Evolutionary conservation across 371 early-diverging fungal species (phyloP), one percentile per base, ranked within the genome.

Genomic region (Phascolomyces articulosus): DNA sequence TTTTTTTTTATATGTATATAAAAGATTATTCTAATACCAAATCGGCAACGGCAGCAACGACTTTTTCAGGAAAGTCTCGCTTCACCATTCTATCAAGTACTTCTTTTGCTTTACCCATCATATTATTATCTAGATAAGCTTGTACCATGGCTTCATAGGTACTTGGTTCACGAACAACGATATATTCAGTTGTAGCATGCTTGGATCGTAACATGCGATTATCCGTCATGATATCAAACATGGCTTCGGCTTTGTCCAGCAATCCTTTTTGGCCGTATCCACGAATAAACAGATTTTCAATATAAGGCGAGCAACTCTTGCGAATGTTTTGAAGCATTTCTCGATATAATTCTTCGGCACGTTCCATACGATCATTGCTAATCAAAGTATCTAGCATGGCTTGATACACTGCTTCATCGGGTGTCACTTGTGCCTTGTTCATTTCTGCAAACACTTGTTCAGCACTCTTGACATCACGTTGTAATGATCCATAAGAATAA

Each of bases 131-230:
- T 24, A 84, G 62, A 55, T 85, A 87, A 13, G 84, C 85, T 31
- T 70, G 70, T 8, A 86, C 79, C 89, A 88, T 85, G 57, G 85
- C 84, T 67, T 85, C 85, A 78, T 82, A 88, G 1, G 87, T 88
- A 58, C 86, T 87, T 4, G 88, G 88, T 51, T 87, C 88, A 55
- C 86, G 82, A 48, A 83, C 73, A 16, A 88, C 77, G 23, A 64
- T 40, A 44, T 40, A 23, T 7, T 16, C 21, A 3, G 9, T 31
- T 26, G 2, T 51, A n/a, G 15, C 16, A 44, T 16, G 0, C 8
- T 40, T 16, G 13, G 49, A 51, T 1, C 58, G 62, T 20, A 61
- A 54, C 31, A 66, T 58, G 55, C 78, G 74, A 40, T 83, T 77
- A 60, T 88, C 88, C 11, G 71, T 54, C 89, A 88, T 88, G 20